These are phyloP conservation scores for Xylariales sp. DNA, from an alignment of 2,329 filamentous ascomycete genomes.

Conservation along the genomic window DNA sequence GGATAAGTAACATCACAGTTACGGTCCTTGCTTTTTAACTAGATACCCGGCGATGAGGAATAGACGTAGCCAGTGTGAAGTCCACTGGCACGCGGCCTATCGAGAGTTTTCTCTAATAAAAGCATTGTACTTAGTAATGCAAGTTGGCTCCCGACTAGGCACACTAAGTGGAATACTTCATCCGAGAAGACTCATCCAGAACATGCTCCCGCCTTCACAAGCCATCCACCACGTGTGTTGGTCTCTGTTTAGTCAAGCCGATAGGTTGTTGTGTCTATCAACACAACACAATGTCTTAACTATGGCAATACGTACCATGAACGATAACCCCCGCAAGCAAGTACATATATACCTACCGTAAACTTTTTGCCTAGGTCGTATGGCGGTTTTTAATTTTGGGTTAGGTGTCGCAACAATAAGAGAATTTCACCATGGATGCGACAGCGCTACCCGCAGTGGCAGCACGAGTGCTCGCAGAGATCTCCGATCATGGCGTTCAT, in stretches of 20 bases:
- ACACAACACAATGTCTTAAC: conserved; percentile 4
- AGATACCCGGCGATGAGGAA: too few relatives aligned
- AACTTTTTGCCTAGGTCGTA: background rate
- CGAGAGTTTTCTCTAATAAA: background rate
- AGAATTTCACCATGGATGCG: background rate
- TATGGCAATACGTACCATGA: background rate
- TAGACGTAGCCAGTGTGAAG: too few relatives aligned
- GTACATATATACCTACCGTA: background rate
- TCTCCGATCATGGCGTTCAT: background rate
- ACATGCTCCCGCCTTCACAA: background rate
- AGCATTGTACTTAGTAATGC: background rate
- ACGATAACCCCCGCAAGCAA: background rate
- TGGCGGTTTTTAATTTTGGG: too few relatives aligned
- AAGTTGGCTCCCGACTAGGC: background rate
- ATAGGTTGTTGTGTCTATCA: background rate
- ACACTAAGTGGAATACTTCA: background rate
- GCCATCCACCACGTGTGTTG: conserved; percentile 6
- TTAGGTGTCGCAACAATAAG: background rate
- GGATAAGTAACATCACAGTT: background rate
- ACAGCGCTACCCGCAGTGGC: background rate
- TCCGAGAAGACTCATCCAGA: background rate
- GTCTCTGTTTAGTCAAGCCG: background rate
- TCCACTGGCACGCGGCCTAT: background rate
- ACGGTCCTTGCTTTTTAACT: conserved; percentile 1
- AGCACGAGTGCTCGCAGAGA: background rate